Percentiles rank a stretch among this genome's conserved stretches.
phyloP scores from a whole-genome alignment of 169 alveolate species.

The Plasmodium gaboni region DNA sequence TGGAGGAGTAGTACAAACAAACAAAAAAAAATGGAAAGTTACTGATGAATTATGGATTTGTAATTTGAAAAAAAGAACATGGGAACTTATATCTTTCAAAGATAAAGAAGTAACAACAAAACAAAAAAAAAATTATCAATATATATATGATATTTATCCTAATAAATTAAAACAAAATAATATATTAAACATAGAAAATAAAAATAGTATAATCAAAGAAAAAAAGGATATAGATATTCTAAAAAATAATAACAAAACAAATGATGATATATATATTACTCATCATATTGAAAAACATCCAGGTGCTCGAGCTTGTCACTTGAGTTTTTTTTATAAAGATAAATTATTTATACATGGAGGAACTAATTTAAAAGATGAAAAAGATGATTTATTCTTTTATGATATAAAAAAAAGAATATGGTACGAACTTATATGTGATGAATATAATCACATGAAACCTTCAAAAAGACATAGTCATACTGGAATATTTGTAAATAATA shows the following conservation, averaged over 20 bases:
- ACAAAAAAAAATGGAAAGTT: conserved; percentile 4
- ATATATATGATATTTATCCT: not conserved
- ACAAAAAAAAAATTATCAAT: not conserved
- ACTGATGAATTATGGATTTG: conserved; percentile 42
- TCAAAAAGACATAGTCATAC: conserved; percentile 44
- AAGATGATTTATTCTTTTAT: conserved; percentile 33
- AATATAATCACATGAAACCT: conserved; percentile 1
- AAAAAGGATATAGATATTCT: not conserved
- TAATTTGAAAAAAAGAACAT: conserved; percentile 20
- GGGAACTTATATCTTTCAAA: conserved; percentile 13
- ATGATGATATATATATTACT: not conserved
- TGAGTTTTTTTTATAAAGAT: conserved; percentile 15
- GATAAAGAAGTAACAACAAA: not conserved
- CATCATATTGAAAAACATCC: conserved; percentile 14
- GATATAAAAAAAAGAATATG: conserved; percentile 28
- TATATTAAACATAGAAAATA: not conserved
- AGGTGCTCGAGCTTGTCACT: conserved; percentile 39
- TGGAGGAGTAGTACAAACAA: conserved; percentile 29
- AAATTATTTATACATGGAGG: conserved; percentile 57
- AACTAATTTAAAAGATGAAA: conserved; percentile 32
- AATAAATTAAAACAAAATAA: not conserved
- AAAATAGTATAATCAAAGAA: not conserved
- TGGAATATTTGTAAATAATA: conserved; percentile 22
- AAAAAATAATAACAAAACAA: not conserved
- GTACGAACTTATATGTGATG: conserved; percentile 21